These are phyloP conservation scores for Clathrospora elynae DNA, from an alignment of 2,329 filamentous ascomycete genomes.

Conservation along the genomic window DNA sequence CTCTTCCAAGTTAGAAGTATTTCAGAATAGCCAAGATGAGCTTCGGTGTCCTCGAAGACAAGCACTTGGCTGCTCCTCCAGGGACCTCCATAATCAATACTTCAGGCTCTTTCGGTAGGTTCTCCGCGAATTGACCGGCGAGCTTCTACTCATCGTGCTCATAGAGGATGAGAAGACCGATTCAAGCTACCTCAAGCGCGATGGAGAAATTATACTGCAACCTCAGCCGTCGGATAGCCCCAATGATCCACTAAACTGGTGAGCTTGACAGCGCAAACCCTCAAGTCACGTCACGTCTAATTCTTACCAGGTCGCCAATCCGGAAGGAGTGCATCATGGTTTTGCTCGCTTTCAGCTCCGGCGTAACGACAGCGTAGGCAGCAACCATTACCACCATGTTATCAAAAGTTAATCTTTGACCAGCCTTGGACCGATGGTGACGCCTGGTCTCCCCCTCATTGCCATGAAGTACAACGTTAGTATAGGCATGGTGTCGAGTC, in stretches of 20 bases:
- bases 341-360: slow-evolving; percentile 43
- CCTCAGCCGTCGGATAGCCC: slow-evolving; percentile 91
- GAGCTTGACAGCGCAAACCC: slow-evolving; percentile 14
- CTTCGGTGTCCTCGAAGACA: slow-evolving; percentile 39
- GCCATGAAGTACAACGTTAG: slow-evolving; percentile 46
- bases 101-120: too few relatives aligned
- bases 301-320: slow-evolving; percentile 19
- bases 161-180: slow-evolving; percentile 26
- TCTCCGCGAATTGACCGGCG: too few relatives aligned
- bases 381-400: too few relatives aligned
- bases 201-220: slow-evolving; percentile 76
- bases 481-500: slow-evolving; percentile 47
- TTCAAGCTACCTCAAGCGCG: slow-evolving; percentile 43
- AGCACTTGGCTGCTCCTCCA: slow-evolving; percentile 38
- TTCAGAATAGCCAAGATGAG: slow-evolving; percentile 29
- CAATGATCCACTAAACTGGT: slow-evolving; percentile 74
- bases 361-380: slow-evolving; percentile 38
- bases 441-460: slow-evolving; percentile 46
- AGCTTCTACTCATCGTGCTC: background rate
- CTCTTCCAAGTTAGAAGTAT: background rate
- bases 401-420: slow-evolving; percentile 3
- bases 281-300: too few relatives aligned
- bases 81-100: slow-evolving; percentile 40
- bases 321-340: slow-evolving; percentile 44
- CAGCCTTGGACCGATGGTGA: slow-evolving; percentile 51